Base-by-base conservation (phyloP, 108 stramenopile genomes). In the Cylindrotheca closterium region DNA sequence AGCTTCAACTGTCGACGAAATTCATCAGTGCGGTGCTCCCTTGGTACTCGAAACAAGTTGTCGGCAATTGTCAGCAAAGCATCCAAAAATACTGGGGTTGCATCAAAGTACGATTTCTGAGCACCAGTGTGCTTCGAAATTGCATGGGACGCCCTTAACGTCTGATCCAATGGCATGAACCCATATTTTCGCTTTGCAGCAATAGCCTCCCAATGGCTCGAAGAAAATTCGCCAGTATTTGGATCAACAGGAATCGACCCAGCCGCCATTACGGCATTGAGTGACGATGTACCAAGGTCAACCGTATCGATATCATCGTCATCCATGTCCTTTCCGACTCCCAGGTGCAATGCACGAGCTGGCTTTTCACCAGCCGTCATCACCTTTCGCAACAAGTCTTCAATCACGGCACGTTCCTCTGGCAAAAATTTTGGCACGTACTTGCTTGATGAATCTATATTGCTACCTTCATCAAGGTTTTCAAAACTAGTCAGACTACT, bases 81-180 rank as follows among this genome's bases (percentile, higher is more conserved):
- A 75, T 93, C 89, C 63, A 95, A 67, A 60, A 95, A 93, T 12
- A 75, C 55, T 2, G 91, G 89, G 10, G 87, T 83, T 5, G 70
- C 50, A 64, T 86, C 78, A 75, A 94, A 91, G 51, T 77, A 74
- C 7, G 77, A 72, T 10, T 51, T 59, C 42, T 46, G 49, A 52
- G 58, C 58, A 28, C 51, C 15, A 30, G 26, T 51, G 2, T 15
- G 23, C 47, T 31, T 32, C 22, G 48, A 30, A 2, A 46, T 56
- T 24, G 46, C 48, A n/a, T 22, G 21, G 0, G n/a, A 12, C 42
- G n/a, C 21, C 23, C 67, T 79, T 66, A 64, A 64, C 58, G 27
- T 58, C 51, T 59, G 68, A 65, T 49, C 80, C 59, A 81, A 51
- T 23, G 88, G 87, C 28, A 82, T 63, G 64, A 93, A 88, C 0